Base-by-base conservation (phyloP, 768 basidiomycete genomes). In the Terana coerulea region DNA sequence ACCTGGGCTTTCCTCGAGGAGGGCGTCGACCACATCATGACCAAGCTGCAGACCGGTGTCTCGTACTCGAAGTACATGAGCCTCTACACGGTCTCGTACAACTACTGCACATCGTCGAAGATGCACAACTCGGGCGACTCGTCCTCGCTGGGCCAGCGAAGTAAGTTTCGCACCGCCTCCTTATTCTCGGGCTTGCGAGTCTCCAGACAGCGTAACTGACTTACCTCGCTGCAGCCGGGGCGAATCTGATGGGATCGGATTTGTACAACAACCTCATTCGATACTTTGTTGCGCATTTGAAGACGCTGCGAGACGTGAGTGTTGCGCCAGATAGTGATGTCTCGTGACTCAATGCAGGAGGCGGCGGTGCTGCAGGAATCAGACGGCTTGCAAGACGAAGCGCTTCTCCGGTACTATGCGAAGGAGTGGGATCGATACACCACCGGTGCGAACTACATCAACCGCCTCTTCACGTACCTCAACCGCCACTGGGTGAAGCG, bases 401-500 rank as follows among this genome's bases (percentile, higher is more conserved):
- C 81, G 0, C 78, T 99, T 5, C 72, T 99, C 50, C 83, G 86
- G 57, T 98, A 90, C 66, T 99, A 98, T 64, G 92, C 91, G 1
- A 67, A 70, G 53, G 93, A 98, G 68, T 98, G 97, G 97, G 88
- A 91, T 61, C 79, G 94, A 37, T 98, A 98, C 72, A 99, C 97
- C 0, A 95, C 86, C 2, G 95, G 95, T 41, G 95, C 95, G 1
- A 93, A 91, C 64, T 98, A 97, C 66, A 92, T 98, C 70, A 95
- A 98, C 67, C 88, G 95, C 50, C 72, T 99, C 30, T 98, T 98
- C 75, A 95, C 92, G 2, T 98, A 98, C 72, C 79, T 99, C 51
- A 98, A 99, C 70, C 91, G 95, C 46, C 94, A 98, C 70, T 99
- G 97, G 97, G 95, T 99, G 37, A 95, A 95, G 73, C 80, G 95